Evolutionary conservation across 768 basidiomycete genomes (phyloP).

Genomic region (Podaxis mareebaensis): DNA sequence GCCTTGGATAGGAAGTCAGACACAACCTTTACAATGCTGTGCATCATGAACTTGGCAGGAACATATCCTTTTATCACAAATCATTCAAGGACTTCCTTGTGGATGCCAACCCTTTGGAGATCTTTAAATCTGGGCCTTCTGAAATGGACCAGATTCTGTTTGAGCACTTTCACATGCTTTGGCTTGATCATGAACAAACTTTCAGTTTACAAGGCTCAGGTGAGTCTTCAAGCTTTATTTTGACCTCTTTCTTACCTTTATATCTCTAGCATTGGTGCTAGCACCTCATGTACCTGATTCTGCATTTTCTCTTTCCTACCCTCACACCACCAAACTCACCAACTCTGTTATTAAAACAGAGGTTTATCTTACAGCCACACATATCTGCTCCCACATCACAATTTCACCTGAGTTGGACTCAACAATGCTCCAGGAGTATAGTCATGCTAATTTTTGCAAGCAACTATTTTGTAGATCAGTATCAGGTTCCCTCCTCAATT

Average conservation of each 20-base stretch:
- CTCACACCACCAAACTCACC: neutral
- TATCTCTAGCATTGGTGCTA: neutral
- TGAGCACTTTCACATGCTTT: neutral
- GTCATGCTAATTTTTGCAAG: neutral
- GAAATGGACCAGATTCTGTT: neutral
- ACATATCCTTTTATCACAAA: neutral
- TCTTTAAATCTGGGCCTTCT: neutral
- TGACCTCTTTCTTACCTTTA: neutral
- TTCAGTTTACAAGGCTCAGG: neutral
- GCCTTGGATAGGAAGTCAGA: no score
- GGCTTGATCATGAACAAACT: neutral
- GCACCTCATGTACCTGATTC: neutral
- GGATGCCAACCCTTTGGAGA: neutral
- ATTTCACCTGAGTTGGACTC: neutral
- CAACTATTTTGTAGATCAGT: no score
- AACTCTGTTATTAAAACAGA: neutral
- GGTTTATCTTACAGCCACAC: neutral
- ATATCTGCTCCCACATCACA: neutral
- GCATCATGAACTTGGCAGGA: neutral
- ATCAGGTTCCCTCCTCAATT: no score
- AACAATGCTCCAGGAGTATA: neutral
- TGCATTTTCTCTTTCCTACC: constrained; percentile 1
- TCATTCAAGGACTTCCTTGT: neutral
- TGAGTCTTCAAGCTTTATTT: neutral
- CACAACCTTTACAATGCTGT: no score